Conservation (phyloP, 2,329 filamentous ascomycete species). For the Pseudogymnoascus sp. region DNA sequence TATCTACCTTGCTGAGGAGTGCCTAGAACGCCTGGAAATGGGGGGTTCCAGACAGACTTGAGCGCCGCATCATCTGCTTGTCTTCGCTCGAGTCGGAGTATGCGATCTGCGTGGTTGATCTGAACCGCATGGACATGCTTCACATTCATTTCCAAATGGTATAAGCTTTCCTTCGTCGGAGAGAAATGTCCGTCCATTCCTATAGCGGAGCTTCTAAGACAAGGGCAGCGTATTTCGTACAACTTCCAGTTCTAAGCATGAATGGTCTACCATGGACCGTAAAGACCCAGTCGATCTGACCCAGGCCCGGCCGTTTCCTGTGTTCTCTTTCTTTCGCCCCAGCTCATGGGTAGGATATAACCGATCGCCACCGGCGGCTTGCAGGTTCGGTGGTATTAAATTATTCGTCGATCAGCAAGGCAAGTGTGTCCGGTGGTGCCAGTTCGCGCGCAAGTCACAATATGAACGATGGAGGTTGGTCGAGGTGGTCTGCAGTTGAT, state of each 20-base stretch:
- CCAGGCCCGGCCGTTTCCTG: neutral
- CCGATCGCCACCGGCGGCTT: neutral
- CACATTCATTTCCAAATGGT: slow-evolving; percentile 61
- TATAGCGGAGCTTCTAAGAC: neutral
- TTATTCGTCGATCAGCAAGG: neutral
- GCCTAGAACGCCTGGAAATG: slow-evolving; percentile 78
- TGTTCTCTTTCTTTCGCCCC: neutral
- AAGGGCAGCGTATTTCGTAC: neutral
- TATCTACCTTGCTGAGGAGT: slow-evolving; percentile 77
- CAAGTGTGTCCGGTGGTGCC: neutral
- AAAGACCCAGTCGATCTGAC: slow-evolving; percentile 2
- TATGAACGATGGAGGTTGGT: neutral
- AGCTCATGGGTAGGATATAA: neutral
- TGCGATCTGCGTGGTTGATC: slow-evolving; percentile 51
- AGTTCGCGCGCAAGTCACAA: neutral
- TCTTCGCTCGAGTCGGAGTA: slow-evolving; percentile 54
- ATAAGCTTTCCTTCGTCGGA: slow-evolving; percentile 54
- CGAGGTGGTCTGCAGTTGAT: neutral
- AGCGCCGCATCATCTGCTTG: slow-evolving; percentile 58
- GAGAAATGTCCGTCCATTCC: slow-evolving; percentile 55
- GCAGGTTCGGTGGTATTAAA: neutral
- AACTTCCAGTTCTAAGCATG: neutral
- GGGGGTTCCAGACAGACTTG: slow-evolving; percentile 84
- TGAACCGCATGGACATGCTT: slow-evolving; percentile 58
- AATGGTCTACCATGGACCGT: slow-evolving; percentile 5